Conservation (phyloP, 352 stramenopile genomes). For the Globisporangium spinosum region DNA sequence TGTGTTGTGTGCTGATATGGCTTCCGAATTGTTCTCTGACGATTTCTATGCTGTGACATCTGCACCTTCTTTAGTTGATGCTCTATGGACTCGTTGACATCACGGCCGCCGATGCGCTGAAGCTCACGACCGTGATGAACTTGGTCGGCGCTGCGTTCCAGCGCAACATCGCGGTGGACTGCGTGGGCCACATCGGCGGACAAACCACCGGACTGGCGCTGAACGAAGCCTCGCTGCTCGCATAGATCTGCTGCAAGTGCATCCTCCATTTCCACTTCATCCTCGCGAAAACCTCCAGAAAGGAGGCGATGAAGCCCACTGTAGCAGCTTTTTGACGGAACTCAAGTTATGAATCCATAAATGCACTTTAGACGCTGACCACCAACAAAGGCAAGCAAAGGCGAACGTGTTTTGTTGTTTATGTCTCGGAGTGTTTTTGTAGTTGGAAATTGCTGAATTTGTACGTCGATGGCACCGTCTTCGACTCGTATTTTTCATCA, state of each 20-base stretch:
- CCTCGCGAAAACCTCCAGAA: not conserved
- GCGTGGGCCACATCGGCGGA: conserved; percentile 72
- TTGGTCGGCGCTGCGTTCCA: conserved; percentile 57
- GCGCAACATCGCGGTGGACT: conserved; percentile 60
- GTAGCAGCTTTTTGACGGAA: not conserved
- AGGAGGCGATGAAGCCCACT: not conserved
- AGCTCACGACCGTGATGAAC: conserved; percentile 63
- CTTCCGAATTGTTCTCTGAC: not conserved
- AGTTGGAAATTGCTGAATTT: conserved; percentile 1
- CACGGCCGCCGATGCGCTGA: conserved; percentile 56
- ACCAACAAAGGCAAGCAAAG: not conserved
- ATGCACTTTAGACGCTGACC: not conserved
- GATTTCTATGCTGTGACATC: not conserved
- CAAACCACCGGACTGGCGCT: conserved; percentile 50
- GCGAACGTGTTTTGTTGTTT: conserved; percentile 8
- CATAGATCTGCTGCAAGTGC: conserved; percentile 13
- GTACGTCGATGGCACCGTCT: conserved; percentile 5
- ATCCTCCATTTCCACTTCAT: not conserved
- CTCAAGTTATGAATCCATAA: not conserved
- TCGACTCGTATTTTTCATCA: not conserved
- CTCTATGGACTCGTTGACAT: conserved; percentile 63
- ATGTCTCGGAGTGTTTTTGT: conserved; percentile 7
- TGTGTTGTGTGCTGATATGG: not conserved
- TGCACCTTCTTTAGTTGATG: conserved; percentile 35
- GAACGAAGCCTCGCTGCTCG: conserved; percentile 34